phyloP scores from a whole-genome alignment of 2,329 filamentous ascomycete species.

The Sarocladiaceae sp. region DNA sequence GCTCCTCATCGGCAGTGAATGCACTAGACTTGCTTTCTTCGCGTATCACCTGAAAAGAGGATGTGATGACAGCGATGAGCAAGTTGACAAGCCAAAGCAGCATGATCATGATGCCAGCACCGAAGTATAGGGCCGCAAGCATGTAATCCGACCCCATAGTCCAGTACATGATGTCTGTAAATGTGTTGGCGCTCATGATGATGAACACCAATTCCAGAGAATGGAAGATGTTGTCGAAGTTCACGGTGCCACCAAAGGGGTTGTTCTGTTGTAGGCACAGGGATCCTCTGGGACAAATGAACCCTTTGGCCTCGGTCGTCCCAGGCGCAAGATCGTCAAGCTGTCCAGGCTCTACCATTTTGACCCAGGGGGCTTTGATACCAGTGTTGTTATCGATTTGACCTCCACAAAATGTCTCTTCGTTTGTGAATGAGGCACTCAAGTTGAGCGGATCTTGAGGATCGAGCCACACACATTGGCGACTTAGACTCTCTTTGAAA shows the following conservation, averaged over 20 bases:
- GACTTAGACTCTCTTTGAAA: slow-evolving; percentile 79
- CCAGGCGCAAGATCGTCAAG: slow-evolving; percentile 47
- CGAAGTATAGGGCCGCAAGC: slow-evolving; percentile 74
- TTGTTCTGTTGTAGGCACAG: slow-evolving; percentile 75
- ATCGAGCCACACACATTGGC: slow-evolving; percentile 75
- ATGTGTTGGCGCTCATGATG: slow-evolving; percentile 97
- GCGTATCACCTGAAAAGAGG: slow-evolving; percentile 95
- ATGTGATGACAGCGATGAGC: slow-evolving; percentile 93
- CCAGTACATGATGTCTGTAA: slow-evolving; percentile 90
- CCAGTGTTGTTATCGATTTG: slow-evolving; percentile 61
- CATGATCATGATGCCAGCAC: slow-evolving; percentile 77
- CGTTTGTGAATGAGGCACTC: slow-evolving; percentile 55
- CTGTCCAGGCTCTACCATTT: slow-evolving; percentile 30
- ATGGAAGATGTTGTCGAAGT: slow-evolving; percentile 91
- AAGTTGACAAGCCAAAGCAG: slow-evolving; percentile 96
- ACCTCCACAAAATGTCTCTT: slow-evolving; percentile 81
- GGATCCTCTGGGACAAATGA: slow-evolving; percentile 79
- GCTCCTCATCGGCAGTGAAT: slow-evolving; percentile 67
- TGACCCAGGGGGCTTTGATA: slow-evolving; percentile 62
- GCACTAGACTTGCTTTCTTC: slow-evolving; percentile 94
- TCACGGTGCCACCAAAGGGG: slow-evolving; percentile 81
- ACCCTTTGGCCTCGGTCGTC: slow-evolving; percentile 67
- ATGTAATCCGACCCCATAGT: slow-evolving; percentile 90
- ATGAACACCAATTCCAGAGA: slow-evolving; percentile 95
- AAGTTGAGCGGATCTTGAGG: slow-evolving; percentile 53